A percentile compares a stretch with the other conserved stretches of the same genome.
These are phyloP conservation scores for Coemansia sp. DNA, from an alignment of 192 early-diverging fungal genomes.

Conservation along the genomic window DNA sequence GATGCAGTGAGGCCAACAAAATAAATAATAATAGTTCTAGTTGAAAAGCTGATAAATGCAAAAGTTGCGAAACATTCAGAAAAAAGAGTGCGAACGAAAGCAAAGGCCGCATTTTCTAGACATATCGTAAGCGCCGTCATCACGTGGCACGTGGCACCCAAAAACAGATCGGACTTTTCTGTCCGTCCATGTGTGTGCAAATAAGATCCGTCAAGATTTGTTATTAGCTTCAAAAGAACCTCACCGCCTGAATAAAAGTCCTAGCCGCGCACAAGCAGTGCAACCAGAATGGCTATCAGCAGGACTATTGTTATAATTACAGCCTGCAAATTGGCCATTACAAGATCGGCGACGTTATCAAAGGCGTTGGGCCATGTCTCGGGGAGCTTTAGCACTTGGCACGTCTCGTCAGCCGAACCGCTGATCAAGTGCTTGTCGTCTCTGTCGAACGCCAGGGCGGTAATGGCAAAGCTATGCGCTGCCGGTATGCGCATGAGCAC, in stretches of 20 bases:
- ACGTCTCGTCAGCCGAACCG: slow-evolving; percentile 82
- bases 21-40: neutral
- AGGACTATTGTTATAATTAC: slow-evolving; percentile 32
- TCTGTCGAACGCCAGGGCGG: slow-evolving; percentile 72
- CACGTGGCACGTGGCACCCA: neutral
- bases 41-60: neutral
- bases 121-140: neutral
- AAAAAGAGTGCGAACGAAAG: neutral
- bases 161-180: too few species aligned
- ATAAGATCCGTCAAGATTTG: too few species aligned
- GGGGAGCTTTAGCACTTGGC: slow-evolving; percentile 63
- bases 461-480: slow-evolving; percentile 83
- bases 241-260: neutral
- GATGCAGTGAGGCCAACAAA: neutral
- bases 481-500: slow-evolving; percentile 67
- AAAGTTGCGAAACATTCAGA: neutral
- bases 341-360: slow-evolving; percentile 13
- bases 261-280: slow-evolving; percentile 23
- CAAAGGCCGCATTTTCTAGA: neutral
- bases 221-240: neutral
- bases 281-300: slow-evolving; percentile 33
- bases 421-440: slow-evolving; percentile 70
- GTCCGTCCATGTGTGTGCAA: too few species aligned
- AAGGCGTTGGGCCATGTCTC: slow-evolving; percentile 51
- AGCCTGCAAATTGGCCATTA: slow-evolving; percentile 24